phyloP scores from a whole-genome alignment of 2,329 filamentous ascomycete species.

The Ceratocystis albifundus region DNA sequence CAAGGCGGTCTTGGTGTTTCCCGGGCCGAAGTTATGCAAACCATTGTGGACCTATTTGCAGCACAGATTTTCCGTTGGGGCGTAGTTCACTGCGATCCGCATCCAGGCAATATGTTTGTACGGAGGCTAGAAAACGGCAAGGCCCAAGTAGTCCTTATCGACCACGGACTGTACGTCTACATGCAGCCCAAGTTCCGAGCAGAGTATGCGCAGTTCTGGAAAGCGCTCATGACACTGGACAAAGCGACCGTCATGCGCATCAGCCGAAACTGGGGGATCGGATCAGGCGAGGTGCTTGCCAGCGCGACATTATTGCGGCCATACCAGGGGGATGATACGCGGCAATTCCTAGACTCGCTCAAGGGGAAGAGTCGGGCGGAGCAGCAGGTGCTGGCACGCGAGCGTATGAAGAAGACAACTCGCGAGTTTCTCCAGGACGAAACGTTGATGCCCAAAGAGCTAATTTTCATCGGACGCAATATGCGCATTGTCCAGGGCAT shows the following conservation, averaged over 20 bases:
- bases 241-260: slow-evolving; percentile 65
- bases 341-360: slow-evolving; percentile 54
- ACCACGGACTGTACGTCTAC: slow-evolving; percentile 91
- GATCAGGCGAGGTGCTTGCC: slow-evolving; percentile 77
- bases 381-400: slow-evolving; percentile 81
- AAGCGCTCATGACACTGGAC: slow-evolving; percentile 84
- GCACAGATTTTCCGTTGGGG: slow-evolving; percentile 98
- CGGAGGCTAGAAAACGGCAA: slow-evolving; percentile 70
- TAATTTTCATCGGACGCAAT: slow-evolving; percentile 85
- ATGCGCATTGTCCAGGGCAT: slow-evolving; percentile 88
- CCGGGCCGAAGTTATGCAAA: slow-evolving; percentile 82
- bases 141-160: slow-evolving; percentile 85
- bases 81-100: slow-evolving; percentile 88
- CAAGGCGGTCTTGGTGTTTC: slow-evolving; percentile 75
- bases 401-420: slow-evolving; percentile 59
- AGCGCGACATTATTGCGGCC: slow-evolving; percentile 80
- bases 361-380: slow-evolving; percentile 50
- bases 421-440: slow-evolving; percentile 68
- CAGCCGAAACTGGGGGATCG: slow-evolving; percentile 70
- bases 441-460: slow-evolving; percentile 76
- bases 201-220: slow-evolving; percentile 87
- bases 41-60: slow-evolving; percentile 92
- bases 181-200: slow-evolving; percentile 74
- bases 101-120: slow-evolving; percentile 95
- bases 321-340: slow-evolving; percentile 71